These are phyloP conservation scores for Hypsizygus marmoreus DNA, from an alignment of 768 basidiomycete genomes.

Conservation along the genomic window DNA sequence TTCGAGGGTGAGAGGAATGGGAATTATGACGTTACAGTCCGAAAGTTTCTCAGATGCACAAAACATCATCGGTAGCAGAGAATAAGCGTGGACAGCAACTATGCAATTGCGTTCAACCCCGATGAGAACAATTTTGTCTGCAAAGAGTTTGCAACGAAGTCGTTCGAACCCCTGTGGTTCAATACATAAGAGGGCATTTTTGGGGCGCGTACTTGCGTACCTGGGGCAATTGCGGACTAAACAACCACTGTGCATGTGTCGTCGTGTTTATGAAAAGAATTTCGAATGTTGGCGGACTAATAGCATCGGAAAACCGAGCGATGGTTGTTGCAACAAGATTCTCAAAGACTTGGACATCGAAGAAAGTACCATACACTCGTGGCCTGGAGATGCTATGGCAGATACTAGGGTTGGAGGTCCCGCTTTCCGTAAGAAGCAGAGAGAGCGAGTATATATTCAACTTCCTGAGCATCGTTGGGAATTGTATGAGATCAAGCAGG, in stretches of 20 bases:
- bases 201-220: constrained; percentile 6
- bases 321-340: constrained; percentile 28
- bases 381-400: constrained; percentile 15
- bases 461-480: too few relatives aligned
- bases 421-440: constrained; percentile 16
- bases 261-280: constrained; percentile 33
- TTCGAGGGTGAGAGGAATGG: not conserved
- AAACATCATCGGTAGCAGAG: constrained; percentile 22
- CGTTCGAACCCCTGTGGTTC: constrained; percentile 29
- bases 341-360: constrained; percentile 25
- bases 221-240: constrained; percentile 7
- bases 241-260: constrained; percentile 18
- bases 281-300: constrained; percentile 19
- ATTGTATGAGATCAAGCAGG: not conserved
- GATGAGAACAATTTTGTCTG: constrained; percentile 30
- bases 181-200: constrained; percentile 14
- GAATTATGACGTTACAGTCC: not conserved
- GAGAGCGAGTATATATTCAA: constrained; percentile 24
- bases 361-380: constrained; percentile 21
- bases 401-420: constrained; percentile 6
- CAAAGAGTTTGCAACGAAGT: constrained; percentile 33
- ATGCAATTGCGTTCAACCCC: constrained; percentile 30
- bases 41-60: not conserved
- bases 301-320: constrained; percentile 12
- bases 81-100: constrained; percentile 29